phyloP scores from a whole-genome alignment of 805 yeast species.

The Suhomyces sp. region DNA sequence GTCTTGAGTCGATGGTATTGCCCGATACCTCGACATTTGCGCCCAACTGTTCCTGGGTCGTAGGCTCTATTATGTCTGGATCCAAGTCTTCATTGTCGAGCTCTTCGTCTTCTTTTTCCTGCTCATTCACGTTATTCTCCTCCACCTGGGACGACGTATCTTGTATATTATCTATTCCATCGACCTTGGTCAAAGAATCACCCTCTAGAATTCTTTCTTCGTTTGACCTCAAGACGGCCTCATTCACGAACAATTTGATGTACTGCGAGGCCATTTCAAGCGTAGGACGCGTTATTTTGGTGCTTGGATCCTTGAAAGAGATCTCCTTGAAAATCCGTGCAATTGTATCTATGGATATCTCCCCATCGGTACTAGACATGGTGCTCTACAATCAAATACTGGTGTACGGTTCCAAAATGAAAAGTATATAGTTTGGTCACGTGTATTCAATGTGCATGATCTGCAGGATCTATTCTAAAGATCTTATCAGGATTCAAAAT shows the following conservation, averaged over 20 bases:
- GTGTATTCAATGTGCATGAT: not conserved
- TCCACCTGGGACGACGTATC: conserved; percentile 2
- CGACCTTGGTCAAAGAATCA: conserved; percentile 22
- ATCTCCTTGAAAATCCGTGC: conserved; percentile 52
- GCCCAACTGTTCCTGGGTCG: conserved; percentile 16
- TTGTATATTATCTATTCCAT: conserved; percentile 31
- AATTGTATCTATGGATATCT: conserved; percentile 27
- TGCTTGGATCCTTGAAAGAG: conserved; percentile 44
- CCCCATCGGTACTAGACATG: not conserved
- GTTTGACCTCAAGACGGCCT: conserved; percentile 57
- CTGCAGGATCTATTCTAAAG: conserved; percentile 17
- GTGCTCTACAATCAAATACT: not conserved
- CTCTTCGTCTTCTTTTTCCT: conserved; percentile 14
- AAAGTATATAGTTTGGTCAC: not conserved
- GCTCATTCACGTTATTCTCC: conserved; percentile 3
- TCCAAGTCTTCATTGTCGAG: conserved; percentile 9
- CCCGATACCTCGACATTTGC: conserved; percentile 13
- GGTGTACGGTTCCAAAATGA: not conserved
- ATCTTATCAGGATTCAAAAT: conserved; percentile 24
- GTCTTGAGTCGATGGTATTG: conserved; percentile 49
- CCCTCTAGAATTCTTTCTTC: conserved; percentile 43
- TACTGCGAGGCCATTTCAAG: conserved; percentile 53
- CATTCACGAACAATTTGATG: conserved; percentile 52
- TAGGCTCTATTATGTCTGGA: conserved; percentile 16
- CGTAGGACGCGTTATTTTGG: conserved; percentile 48